phyloP scores from a whole-genome alignment of 208 protist species.

The Acanthamoeba triangularis region DNA sequence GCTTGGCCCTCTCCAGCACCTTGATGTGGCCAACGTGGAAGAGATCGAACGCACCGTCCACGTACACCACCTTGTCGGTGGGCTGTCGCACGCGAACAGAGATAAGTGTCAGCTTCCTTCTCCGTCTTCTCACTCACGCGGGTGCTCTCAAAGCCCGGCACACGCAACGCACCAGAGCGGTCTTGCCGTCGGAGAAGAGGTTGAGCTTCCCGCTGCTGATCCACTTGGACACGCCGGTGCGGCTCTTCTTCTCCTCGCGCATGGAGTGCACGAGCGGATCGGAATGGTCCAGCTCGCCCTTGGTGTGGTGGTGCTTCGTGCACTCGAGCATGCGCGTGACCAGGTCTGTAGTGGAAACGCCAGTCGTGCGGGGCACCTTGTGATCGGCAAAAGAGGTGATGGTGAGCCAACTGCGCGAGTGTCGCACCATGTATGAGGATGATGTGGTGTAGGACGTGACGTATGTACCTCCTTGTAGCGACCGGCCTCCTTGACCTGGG shows the following conservation, averaged over 20 bases:
- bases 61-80: constrained; percentile 96
- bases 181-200: constrained; percentile 92
- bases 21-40: constrained; percentile 98
- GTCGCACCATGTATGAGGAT: too few relatives aligned
- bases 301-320: constrained; percentile 91
- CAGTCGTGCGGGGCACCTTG: constrained; percentile 91
- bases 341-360: constrained; percentile 99
- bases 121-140: not conserved
- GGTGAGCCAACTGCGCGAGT: not conserved
- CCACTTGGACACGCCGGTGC: constrained; percentile 80
- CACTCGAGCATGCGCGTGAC: constrained; percentile 98
- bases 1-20: constrained; percentile 96
- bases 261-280: not conserved
- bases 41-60: constrained; percentile 98
- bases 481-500: constrained; percentile 94
- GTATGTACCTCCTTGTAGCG: constrained; percentile 70
- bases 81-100: not conserved
- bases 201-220: constrained; percentile 78
- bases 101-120: not conserved
- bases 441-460: not conserved
- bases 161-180: constrained; percentile 89
- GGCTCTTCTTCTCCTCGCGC: constrained; percentile 12
- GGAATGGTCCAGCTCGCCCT: not conserved
- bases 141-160: too few relatives aligned
- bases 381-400: not conserved